Evolutionary conservation across 2,329 filamentous ascomycete genomes (phyloP).

Genomic region (Stagonosporopsis tanaceti): DNA sequence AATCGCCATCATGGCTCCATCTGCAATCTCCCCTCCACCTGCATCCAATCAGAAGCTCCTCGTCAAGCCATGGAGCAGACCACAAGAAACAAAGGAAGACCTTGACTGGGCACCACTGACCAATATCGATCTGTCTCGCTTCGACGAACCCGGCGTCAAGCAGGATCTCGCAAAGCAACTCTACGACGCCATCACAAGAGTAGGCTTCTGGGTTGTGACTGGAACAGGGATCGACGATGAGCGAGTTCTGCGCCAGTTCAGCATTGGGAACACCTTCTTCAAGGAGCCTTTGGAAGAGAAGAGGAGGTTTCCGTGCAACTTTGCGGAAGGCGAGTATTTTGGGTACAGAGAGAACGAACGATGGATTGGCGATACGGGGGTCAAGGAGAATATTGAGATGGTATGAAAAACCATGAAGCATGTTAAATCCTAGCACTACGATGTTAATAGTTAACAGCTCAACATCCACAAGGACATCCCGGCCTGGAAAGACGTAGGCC

Average conservation of each 20-base stretch:
- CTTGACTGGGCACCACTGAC: constrained; percentile 35
- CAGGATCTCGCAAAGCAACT: constrained; percentile 27
- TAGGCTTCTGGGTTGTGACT: constrained; percentile 34
- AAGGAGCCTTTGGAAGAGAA: constrained; percentile 26
- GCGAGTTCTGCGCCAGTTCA: constrained; percentile 27
- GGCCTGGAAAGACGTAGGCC: constrained; percentile 16
- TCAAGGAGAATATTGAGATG: constrained; percentile 52
- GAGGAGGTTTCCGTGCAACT: constrained; percentile 24
- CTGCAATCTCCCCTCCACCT: constrained; percentile 18
- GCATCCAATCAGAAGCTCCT: constrained; percentile 14
- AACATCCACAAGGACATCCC: constrained; percentile 28
- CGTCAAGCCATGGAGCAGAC: constrained; percentile 30
- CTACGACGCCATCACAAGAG: constrained; percentile 27
- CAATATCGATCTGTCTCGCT: constrained; percentile 28
- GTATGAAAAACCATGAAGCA: background rate
- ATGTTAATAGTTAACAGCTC: constrained; percentile 15
- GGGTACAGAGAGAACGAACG: constrained; percentile 28
- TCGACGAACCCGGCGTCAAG: constrained; percentile 27
- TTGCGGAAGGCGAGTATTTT: constrained; percentile 28
- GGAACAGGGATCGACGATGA: constrained; percentile 29
- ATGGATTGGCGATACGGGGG: constrained; percentile 50
- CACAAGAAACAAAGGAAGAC: constrained; percentile 28
- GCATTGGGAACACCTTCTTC: constrained; percentile 28
- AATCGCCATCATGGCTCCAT: constrained; percentile 25
- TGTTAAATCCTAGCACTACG: background rate